Evolutionary conservation across 495 filamentous ascomycete species (phyloP).

Genomic region (Penicillium subrubescens): DNA sequence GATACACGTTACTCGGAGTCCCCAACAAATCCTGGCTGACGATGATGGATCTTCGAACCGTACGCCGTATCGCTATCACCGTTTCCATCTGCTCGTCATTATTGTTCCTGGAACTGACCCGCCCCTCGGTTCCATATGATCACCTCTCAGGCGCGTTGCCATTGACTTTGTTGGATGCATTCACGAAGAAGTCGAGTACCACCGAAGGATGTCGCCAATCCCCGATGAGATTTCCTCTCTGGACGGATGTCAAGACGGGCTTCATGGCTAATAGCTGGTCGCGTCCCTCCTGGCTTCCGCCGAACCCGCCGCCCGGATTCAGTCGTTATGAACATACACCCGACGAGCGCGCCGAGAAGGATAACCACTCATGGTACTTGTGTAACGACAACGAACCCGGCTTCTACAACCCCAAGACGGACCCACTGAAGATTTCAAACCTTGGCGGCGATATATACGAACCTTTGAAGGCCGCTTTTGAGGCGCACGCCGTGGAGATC

Average conservation of each 20-base stretch:
- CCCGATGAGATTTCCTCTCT: conserved; percentile 27
- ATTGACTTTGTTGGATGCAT: conserved; percentile 33
- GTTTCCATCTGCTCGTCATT: conserved; percentile 23
- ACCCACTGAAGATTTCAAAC: conserved; percentile 49
- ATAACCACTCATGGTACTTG: conserved; percentile 23
- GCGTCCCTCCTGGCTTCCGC: conserved; percentile 33
- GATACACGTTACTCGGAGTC: conserved; percentile 23
- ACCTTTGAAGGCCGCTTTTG: conserved; percentile 33
- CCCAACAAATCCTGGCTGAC: conserved; percentile 27
- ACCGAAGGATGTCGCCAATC: conserved; percentile 27
- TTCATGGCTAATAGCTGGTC: conserved; percentile 20
- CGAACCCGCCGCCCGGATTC: conserved; percentile 31
- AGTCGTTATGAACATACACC: conserved; percentile 29
- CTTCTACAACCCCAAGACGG: conserved; percentile 41
- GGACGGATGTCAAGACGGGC: conserved; percentile 9
- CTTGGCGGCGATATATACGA: conserved; percentile 37
- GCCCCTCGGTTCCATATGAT: conserved; percentile 36
- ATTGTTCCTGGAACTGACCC: conserved; percentile 26
- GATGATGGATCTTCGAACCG: conserved; percentile 21
- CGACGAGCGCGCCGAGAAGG: conserved; percentile 19
- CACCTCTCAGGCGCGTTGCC: conserved; percentile 37
- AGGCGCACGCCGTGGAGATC: conserved; percentile 34
- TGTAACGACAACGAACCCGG: conserved; percentile 20
- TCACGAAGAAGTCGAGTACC: conserved; percentile 25
- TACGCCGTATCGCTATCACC: conserved; percentile 20